A percentile compares a stretch with the other conserved stretches of the same genome.
Evolutionary conservation across 2,329 filamentous ascomycete species (phyloP).

Genomic region (Chrysosporium queenslandicum): DNA sequence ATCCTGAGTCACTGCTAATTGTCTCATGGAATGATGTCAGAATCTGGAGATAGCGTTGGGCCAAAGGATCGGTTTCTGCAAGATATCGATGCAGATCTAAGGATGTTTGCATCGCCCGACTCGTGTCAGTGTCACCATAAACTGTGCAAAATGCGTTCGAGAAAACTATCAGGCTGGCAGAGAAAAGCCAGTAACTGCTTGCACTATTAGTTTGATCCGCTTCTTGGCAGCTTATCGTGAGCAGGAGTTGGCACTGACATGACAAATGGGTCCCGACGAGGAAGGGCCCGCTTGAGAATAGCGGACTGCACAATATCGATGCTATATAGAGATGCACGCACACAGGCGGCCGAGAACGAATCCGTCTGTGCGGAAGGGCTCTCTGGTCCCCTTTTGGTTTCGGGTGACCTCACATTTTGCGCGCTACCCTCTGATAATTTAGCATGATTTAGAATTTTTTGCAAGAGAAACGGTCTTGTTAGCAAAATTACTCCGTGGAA

Average conservation of each 20-base stretch:
- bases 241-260: constrained; percentile 38
- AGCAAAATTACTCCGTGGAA: constrained; percentile 54
- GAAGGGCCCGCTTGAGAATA: constrained; percentile 38
- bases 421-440: neutral
- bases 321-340: constrained; percentile 43
- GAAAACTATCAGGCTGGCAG: constrained; percentile 45
- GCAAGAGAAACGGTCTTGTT: constrained; percentile 47
- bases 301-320: constrained; percentile 42
- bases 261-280: constrained; percentile 47
- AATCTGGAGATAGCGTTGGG: constrained; percentile 43
- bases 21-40: constrained; percentile 40
- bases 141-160: constrained; percentile 49
- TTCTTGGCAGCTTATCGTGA: neutral
- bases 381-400: constrained; percentile 5
- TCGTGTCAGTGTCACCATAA: constrained; percentile 40
- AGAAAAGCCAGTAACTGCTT: constrained; percentile 47
- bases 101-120: constrained; percentile 36
- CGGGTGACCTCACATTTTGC: constrained; percentile 8
- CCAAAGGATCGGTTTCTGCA: constrained; percentile 42
- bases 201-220: constrained; percentile 2
- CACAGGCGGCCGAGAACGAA: constrained; percentile 42
- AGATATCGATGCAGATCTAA: constrained; percentile 45
- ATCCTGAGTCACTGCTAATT: constrained; percentile 10
- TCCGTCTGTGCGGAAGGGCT: constrained; percentile 10
- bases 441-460: constrained; percentile 16